Evolutionary conservation across 352 stramenopile genomes (phyloP).

Genomic region (Pythium pyrilobum): DNA sequence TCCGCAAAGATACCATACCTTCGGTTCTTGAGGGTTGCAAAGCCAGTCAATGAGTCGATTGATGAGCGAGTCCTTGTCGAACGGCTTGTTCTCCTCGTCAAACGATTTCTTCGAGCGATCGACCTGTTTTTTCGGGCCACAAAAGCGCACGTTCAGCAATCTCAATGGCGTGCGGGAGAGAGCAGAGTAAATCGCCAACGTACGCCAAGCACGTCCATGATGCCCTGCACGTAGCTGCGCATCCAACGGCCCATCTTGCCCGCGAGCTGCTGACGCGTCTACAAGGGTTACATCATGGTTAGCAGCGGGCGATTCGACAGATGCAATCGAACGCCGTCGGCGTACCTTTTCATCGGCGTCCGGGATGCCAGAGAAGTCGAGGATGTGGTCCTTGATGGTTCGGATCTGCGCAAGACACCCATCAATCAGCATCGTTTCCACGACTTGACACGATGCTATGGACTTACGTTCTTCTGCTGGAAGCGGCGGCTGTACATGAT

Average conservation of each 20-base stretch:
- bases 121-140: slow-evolving; percentile 28
- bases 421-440: neutral
- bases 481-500: slow-evolving; percentile 77
- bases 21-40: slow-evolving; percentile 48
- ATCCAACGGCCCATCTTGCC: slow-evolving; percentile 68
- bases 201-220: slow-evolving; percentile 79
- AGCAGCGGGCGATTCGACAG: neutral
- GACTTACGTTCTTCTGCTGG: slow-evolving; percentile 71
- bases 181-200: neutral
- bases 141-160: neutral
- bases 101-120: slow-evolving; percentile 85
- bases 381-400: slow-evolving; percentile 74
- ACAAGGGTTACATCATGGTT: too few species aligned
- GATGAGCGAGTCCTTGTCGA: slow-evolving; percentile 63
- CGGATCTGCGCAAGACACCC: slow-evolving; percentile 36
- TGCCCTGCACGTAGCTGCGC: slow-evolving; percentile 57
- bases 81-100: slow-evolving; percentile 45
- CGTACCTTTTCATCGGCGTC: slow-evolving; percentile 63
- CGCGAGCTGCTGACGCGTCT: slow-evolving; percentile 54
- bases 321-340: neutral
- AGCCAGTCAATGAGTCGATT: slow-evolving; percentile 74
- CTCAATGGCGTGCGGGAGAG: neutral
- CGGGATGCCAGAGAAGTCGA: slow-evolving; percentile 65
- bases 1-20: too few species aligned
- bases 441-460: neutral